A percentile compares a stretch with the other conserved stretches of the same genome.
These are phyloP conservation scores for Serendipita sp. DNA, from an alignment of 768 basidiomycete species.

Conservation along the genomic window DNA sequence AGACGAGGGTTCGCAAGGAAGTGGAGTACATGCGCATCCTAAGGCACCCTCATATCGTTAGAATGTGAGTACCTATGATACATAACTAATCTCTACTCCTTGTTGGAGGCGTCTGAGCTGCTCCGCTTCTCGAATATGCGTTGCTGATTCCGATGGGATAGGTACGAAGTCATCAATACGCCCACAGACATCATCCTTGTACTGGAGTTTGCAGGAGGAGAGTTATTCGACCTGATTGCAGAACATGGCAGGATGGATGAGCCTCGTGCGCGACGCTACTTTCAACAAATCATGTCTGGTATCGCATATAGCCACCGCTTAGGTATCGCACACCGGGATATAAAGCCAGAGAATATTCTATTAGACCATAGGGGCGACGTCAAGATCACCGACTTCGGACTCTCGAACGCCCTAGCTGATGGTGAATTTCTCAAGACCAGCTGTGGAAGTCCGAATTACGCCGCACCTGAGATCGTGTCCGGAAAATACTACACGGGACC, in stretches of 20 bases:
- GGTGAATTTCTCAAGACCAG: constrained; percentile 95
- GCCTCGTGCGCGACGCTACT: constrained; percentile 76
- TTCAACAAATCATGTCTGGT: constrained; percentile 95
- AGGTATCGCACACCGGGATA: constrained; percentile 94
- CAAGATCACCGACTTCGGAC: constrained; percentile 98
- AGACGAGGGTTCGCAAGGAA: constrained; percentile 81
- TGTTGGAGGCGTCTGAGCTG: constrained; percentile 10
- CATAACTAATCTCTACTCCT: constrained; percentile 5
- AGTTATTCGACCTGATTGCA: constrained; percentile 97
- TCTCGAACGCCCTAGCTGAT: constrained; percentile 90
- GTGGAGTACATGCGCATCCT: constrained; percentile 94
- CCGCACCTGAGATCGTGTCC: constrained; percentile 93
- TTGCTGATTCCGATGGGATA: constrained; percentile 10
- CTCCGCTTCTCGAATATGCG: constrained; percentile 17
- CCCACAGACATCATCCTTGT: constrained; percentile 96
- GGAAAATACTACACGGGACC: constrained; percentile 93
- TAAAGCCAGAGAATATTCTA: constrained; percentile 93
- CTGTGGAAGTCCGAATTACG: constrained; percentile 97
- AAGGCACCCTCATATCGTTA: constrained; percentile 93
- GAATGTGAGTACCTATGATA: constrained; percentile 46
- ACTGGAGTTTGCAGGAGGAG: constrained; percentile 89
- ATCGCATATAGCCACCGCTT: constrained; percentile 94
- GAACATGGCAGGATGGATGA: constrained; percentile 85
- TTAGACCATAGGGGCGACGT: constrained; percentile 66
- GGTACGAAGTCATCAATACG: constrained; percentile 63